Evolutionary conservation across 495 filamentous ascomycete genomes (phyloP), one percentile per base, ranked within the genome.

Genomic region (Tuber brumale): DNA sequence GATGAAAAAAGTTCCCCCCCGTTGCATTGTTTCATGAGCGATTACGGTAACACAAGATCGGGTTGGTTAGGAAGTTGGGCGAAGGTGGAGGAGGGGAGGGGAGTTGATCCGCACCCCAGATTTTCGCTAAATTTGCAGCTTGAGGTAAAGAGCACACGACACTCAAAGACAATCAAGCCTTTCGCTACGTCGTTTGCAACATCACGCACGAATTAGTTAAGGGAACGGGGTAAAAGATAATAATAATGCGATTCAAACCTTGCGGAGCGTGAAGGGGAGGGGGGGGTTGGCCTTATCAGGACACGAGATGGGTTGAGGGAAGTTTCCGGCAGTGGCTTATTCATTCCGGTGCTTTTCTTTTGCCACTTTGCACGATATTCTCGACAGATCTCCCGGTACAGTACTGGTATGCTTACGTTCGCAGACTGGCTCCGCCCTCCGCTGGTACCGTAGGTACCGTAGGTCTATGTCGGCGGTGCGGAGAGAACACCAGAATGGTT

Each of bases 91-190:
- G 21, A n/a, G n/a, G n/a, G n/a, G 6, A 57, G 27, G 27, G 57
- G 12, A 35, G 57, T 35, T 66, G 57, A 66, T 66, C 57, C 57
- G 57, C 51, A 23, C 77, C 79, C 79, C 79, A 74, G 77, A 44
- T 80, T 80, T 71, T 81, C 79, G 79, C 79, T 81, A 81, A 81
- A 76, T 81, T 81, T 81, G 78, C 79, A 81, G 79, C 78, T 81
- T 81, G 75, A 72, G 78, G 79, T 70, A 75, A 73, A 48, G 72
- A 72, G 45, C 19, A 61, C 76, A 66, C 57, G 27, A 66, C 57
- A 35, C 27, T 35, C 14, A 66, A 35, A 35, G 57, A 35, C 14
- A 66, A 66, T 66, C 57, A 35, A 66, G 57, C 57, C 57, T 35
- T 66, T 66, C 27, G 27, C 12, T 66, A 35, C 57, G 57, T 0